A percentile compares a stretch with the other conserved stretches of the same genome.
Evolutionary conservation across 2,329 filamentous ascomycete species (phyloP).

Genomic region (Beauveria sp.): DNA sequence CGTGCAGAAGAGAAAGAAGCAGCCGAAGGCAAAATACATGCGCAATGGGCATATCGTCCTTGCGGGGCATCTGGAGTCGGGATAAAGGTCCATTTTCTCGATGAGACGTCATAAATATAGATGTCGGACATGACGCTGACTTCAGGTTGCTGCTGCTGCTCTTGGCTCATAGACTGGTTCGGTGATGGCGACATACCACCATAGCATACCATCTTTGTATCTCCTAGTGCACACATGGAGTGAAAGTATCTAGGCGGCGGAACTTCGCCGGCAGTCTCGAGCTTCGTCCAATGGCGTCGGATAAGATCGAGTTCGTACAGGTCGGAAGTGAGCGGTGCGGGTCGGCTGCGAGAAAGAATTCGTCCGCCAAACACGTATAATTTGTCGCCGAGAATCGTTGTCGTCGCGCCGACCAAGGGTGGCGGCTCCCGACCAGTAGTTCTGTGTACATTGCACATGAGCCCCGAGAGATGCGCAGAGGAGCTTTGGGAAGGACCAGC

Average conservation of each 20-base stretch:
- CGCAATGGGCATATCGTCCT: slow-evolving; percentile 93
- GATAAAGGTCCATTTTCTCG: slow-evolving; percentile 78
- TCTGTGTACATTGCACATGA: slow-evolving; percentile 67
- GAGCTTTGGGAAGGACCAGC: slow-evolving; percentile 39
- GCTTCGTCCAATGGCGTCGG: slow-evolving; percentile 83
- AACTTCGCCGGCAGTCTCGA: slow-evolving; percentile 76
- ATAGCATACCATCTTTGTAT: slow-evolving; percentile 95
- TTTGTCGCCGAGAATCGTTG: slow-evolving; percentile 90
- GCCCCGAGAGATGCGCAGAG: slow-evolving; percentile 53
- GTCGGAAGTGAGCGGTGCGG: slow-evolving; percentile 75
- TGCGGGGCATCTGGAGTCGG: slow-evolving; percentile 76
- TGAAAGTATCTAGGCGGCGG: slow-evolving; percentile 94
- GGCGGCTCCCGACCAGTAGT: slow-evolving; percentile 90
- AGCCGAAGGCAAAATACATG: slow-evolving; percentile 81
- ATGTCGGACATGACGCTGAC: slow-evolving; percentile 98
- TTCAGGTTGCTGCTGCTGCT: slow-evolving; percentile 62
- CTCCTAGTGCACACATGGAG: slow-evolving; percentile 86
- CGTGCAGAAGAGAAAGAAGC: slow-evolving; percentile 78
- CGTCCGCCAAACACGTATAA: slow-evolving; percentile 94
- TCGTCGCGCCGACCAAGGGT: slow-evolving; percentile 88
- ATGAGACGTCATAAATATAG: slow-evolving; percentile 83
- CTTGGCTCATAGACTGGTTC: slow-evolving; percentile 37
- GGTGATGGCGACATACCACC: slow-evolving; percentile 89
- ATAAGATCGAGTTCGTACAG: slow-evolving; percentile 92
- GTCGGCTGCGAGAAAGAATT: slow-evolving; percentile 74